Base-by-base conservation (phyloP, 164 flowering plant species). In the Warburgia ugandensis region DNA sequence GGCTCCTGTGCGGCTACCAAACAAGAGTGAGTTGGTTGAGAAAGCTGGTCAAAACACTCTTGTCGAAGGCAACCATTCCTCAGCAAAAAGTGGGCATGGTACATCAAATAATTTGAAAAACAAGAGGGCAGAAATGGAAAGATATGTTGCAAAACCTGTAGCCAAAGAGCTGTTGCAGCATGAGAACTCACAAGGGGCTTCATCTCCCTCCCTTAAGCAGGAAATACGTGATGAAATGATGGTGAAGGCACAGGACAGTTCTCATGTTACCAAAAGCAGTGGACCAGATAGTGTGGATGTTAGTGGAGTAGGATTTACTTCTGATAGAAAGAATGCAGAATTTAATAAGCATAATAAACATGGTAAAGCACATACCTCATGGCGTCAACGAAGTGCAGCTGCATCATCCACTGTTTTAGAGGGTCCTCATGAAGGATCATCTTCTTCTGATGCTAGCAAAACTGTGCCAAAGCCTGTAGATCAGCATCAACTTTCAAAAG, bases 81-180 rank as follows among this genome's bases (percentile, higher is more conserved):
- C 67, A 7, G 45, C 56, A 14, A 83, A 70, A 55, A 59, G 47
- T 62, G 84, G 70, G 21, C 42, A 57, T 54, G 66, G 63, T 19
- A 64, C 56, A 12, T 83, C 77, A 53, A 84, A 52, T 68, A 77
- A 61, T 68, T 43, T 57, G 17, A 94, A 74, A 73, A 79, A 70
- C 59, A 89, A 76, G 73, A 80, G 99, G 61, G 97, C 96, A 26
- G 99, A 94, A 58, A 89, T 86, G 65, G 96, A 89, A 69, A 81
- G 95, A 41, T 94, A 94, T 67, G 81, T 94, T 19, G 95, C 99
- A 17, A 94, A 89, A 64, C 88, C 87, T 37, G 83, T 69, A n/a
- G 96, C 85, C 13, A 86, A 86, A 66, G 96, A 94, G 70, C 61
- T 74, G 69, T 80, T 86, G 16, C 87, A 81, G 64, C 94, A 80